These are phyloP conservation scores for Leptographium wingfieldii DNA, from an alignment of 2,329 filamentous ascomycete species.

Conservation along the genomic window DNA sequence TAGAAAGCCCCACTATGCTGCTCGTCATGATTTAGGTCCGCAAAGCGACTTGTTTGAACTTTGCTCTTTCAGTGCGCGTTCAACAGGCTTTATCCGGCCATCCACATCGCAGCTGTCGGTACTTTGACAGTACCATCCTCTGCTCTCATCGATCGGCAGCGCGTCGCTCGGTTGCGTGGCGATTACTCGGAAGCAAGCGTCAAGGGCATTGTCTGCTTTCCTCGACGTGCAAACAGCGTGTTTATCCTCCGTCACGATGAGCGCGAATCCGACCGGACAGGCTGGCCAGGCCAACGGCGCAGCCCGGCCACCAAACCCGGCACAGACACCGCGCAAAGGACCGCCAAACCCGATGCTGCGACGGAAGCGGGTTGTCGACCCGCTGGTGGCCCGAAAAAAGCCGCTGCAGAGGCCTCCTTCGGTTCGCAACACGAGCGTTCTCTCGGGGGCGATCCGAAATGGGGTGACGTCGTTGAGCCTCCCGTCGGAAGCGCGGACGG, in stretches of 20 bases:
- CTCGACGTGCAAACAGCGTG: background rate
- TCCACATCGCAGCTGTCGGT: background rate
- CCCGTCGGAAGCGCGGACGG: conserved; percentile 10
- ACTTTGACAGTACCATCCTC: background rate
- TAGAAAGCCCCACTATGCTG: background rate
- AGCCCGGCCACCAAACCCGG: background rate
- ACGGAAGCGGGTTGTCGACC: conserved; percentile 42
- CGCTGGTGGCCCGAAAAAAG: conserved; percentile 51
- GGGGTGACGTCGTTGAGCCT: conserved; percentile 9
- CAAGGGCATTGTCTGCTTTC: background rate
- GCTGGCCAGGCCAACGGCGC: conserved; percentile 14
- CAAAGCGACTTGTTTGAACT: background rate
- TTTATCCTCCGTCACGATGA: conserved; percentile 24
- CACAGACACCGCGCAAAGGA: conserved; percentile 18
- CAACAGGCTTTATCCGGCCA: background rate
- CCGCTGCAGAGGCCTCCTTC: conserved; percentile 24
- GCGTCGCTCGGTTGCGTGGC: no score
- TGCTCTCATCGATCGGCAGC: background rate
- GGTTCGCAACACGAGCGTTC: conserved; percentile 5
- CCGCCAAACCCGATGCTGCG: conserved; percentile 21
- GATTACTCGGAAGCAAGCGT: background rate
- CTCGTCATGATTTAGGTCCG: background rate
- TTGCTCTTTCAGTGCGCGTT: background rate
- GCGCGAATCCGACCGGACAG: conserved; percentile 24
- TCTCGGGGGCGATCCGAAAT: conserved; percentile 7